These are phyloP conservation scores for Penicillium rolfsii DNA, from an alignment of 2,329 filamentous ascomycete genomes.

Conservation along the genomic window DNA sequence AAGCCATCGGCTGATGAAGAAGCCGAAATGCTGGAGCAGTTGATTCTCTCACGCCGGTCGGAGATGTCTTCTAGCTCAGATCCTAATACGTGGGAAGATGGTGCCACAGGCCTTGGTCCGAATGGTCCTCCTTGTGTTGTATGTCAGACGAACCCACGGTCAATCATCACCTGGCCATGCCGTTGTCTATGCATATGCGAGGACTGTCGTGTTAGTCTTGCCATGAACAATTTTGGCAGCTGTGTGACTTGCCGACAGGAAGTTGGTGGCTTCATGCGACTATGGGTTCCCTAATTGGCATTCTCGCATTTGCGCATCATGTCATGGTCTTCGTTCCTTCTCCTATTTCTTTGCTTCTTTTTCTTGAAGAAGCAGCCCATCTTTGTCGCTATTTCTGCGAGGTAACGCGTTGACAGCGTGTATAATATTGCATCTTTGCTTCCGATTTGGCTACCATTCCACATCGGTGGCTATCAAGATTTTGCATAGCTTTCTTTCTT, in stretches of 20 bases:
- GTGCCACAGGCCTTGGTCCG: constrained; percentile 73
- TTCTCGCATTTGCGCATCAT: neutral
- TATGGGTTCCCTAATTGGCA: constrained; percentile 72
- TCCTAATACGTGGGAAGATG: constrained; percentile 63
- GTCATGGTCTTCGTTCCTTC: neutral
- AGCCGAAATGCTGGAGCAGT: constrained; percentile 60
- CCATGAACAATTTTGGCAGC: constrained; percentile 95
- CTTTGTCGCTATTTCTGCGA: constrained; percentile 2
- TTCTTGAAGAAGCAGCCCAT: neutral
- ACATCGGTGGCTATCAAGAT: neutral
- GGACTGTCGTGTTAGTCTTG: constrained; percentile 88
- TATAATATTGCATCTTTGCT: constrained; percentile 24
- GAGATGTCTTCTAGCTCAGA: constrained; percentile 29
- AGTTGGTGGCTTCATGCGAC: constrained; percentile 83
- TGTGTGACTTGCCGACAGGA: constrained; percentile 92
- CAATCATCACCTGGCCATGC: constrained; percentile 94
- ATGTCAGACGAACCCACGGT: constrained; percentile 82
- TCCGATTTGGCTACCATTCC: neutral
- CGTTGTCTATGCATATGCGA: constrained; percentile 93
- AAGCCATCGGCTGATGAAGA: constrained; percentile 57
- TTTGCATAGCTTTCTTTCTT: constrained; percentile 4
- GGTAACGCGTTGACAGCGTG: constrained; percentile 17
- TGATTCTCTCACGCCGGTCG: constrained; percentile 59
- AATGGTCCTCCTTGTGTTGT: constrained; percentile 87
- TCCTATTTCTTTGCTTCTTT: neutral